Conservation (phyloP, 148 eudicot species). For the Rhododendron ovatum region DNA sequence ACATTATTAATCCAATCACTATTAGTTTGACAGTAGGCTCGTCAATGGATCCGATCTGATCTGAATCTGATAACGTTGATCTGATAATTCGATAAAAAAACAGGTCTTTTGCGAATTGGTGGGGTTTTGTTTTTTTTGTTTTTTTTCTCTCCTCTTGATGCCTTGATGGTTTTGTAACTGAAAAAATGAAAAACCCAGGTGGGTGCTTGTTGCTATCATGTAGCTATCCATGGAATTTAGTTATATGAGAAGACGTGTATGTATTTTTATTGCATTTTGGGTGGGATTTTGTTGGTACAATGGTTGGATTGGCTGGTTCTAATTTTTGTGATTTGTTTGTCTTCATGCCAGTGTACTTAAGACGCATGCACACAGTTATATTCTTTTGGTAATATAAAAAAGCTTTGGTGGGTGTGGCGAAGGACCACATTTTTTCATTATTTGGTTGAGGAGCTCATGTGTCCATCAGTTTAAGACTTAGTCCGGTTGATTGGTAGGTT, state of each 20-base stretch:
- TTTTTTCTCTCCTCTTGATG: neutral
- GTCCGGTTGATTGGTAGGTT: no score
- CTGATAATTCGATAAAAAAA: neutral
- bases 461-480: no score
- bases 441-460: neutral
- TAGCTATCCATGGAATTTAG: neutral
- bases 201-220: neutral
- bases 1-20: neutral
- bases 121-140: neutral
- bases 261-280: neutral
- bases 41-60: no score
- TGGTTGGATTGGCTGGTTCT: neutral
- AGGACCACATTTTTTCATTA: neutral
- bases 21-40: neutral
- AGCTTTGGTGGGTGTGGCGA: neutral
- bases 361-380: neutral
- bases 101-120: neutral
- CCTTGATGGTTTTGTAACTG: neutral
- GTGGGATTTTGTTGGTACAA: neutral
- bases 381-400: neutral
- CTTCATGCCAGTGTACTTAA: neutral
- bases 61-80: no score
- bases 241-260: neutral
- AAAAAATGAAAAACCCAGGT: neutral
- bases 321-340: neutral